Conservation (phyloP, 768 basidiomycete genomes). For the Mycena galericulata region DNA sequence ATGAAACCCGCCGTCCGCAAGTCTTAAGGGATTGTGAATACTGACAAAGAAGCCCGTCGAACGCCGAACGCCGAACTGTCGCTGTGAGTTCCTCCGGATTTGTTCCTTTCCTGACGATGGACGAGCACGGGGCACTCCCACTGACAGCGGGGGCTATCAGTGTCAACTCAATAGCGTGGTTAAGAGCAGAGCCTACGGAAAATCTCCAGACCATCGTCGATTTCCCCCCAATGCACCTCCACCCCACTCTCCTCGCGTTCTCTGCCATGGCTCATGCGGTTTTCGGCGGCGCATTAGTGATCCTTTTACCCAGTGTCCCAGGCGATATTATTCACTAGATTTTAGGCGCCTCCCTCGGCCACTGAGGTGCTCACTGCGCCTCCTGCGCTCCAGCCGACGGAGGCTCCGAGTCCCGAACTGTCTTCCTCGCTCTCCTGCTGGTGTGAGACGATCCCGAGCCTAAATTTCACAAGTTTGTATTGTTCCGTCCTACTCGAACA, state of each 20-base stretch:
- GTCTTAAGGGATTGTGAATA: background rate
- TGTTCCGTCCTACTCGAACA: background rate
- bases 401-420: background rate
- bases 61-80: background rate
- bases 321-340: background rate
- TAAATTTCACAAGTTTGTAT: constrained; percentile 23
- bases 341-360: background rate
- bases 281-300: constrained; percentile 4
- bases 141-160: background rate
- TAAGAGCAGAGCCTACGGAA: background rate
- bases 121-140: background rate
- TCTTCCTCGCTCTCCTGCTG: constrained; percentile 9
- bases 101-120: background rate
- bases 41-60: background rate
- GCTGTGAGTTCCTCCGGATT: constrained; percentile 2
- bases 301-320: background rate
- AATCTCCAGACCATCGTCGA: background rate
- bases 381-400: background rate
- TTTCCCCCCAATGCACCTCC: constrained; percentile 9
- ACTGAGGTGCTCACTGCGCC: constrained; percentile 12
- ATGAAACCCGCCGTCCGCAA: too few species aligned
- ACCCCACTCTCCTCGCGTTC: background rate
- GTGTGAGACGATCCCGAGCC: constrained; percentile 21
- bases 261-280: background rate
- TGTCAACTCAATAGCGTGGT: background rate